These are phyloP conservation scores for Sanghuangporus baumii DNA, from an alignment of 1,284 basidiomycete species.

Conservation along the genomic window DNA sequence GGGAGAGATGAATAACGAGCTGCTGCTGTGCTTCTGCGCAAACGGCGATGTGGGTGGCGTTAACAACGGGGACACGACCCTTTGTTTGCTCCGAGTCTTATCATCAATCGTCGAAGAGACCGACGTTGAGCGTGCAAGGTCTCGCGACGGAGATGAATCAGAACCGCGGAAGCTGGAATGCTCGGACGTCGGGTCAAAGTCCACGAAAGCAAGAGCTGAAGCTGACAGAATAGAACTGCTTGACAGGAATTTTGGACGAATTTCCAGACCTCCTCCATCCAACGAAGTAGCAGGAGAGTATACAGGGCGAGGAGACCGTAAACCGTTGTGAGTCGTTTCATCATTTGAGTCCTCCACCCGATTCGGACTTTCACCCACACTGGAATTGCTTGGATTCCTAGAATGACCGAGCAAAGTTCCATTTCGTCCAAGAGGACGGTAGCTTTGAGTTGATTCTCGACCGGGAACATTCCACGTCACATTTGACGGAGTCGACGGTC, in stretches of 20 bases:
- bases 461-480: constrained; percentile 45
- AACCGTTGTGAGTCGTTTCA: background rate
- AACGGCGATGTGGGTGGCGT: constrained; percentile 40
- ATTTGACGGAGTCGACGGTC: constrained; percentile 69
- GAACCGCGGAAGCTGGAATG: background rate
- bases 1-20: constrained; percentile 58
- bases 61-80: constrained; percentile 19
- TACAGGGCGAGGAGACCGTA: constrained; percentile 1
- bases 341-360: background rate
- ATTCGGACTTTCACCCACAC: constrained; percentile 20
- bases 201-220: constrained; percentile 15
- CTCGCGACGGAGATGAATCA: background rate
- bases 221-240: constrained; percentile 12
- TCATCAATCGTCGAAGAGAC: background rate
- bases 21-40: constrained; percentile 40
- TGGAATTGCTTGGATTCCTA: constrained; percentile 47
- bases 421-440: constrained; percentile 25
- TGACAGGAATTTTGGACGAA: constrained; percentile 41
- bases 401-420: constrained; percentile 40
- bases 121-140: background rate
- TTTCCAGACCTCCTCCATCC: constrained; percentile 46
- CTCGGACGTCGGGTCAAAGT: constrained; percentile 10
- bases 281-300: constrained; percentile 30
- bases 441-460: constrained; percentile 4
- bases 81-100: constrained; percentile 21